phyloP scores from a whole-genome alignment of 169 alveolate genomes.

The Plasmodium vivax region DNA sequence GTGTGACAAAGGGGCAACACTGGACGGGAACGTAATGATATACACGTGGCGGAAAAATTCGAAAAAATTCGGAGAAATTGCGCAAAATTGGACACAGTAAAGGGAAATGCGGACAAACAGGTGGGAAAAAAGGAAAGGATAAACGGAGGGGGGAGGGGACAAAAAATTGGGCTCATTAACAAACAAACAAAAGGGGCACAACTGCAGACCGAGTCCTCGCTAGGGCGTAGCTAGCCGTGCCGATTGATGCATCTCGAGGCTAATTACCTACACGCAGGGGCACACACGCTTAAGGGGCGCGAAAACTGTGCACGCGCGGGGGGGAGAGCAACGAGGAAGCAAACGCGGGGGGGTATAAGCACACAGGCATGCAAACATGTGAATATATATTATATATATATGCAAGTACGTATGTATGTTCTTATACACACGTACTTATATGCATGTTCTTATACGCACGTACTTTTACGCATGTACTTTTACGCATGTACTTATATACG shows the following conservation, averaged over 20 bases:
- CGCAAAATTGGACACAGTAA: background rate
- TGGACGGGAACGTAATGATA: background rate
- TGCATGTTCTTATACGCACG: no score
- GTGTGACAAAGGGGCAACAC: background rate
- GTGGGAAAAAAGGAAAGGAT: background rate
- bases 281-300: background rate
- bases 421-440: background rate
- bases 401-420: background rate
- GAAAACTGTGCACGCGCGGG: background rate
- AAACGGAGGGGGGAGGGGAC: background rate
- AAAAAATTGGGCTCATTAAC: background rate
- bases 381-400: background rate
- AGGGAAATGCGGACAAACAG: background rate
- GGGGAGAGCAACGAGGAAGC: background rate
- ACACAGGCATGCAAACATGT: background rate
- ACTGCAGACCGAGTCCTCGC: background rate
- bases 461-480: no score
- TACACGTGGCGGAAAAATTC: background rate
- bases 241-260: background rate
- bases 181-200: background rate
- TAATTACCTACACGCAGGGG: background rate
- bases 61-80: background rate
- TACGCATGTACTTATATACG: no score
- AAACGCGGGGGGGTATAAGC: background rate
- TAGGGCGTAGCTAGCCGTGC: background rate